Base-by-base conservation (phyloP, 129 eudicot genomes). In the Pulicaria dysenterica region DNA sequence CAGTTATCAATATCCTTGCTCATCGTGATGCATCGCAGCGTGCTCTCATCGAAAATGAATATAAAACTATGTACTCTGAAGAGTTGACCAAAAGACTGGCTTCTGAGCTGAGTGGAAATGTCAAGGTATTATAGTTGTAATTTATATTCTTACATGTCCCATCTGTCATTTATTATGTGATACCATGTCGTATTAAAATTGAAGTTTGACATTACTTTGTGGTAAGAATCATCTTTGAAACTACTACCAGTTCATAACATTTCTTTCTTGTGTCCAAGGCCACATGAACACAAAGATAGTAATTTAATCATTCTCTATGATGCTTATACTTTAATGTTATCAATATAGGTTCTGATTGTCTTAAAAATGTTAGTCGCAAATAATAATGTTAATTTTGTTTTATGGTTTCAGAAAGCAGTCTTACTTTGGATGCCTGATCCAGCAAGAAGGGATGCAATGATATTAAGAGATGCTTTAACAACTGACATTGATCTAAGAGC, bases 11-110 rank as follows among this genome's bases (percentile, higher is more conserved):
- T 45, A 84, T 94, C 49, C 95, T 90, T 69, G 98, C 96, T 56
- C 96, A 94, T 72, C 86, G 98, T 47, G 91, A 94, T 77, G 68
- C 92, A 47, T 57, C 95, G 16, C 98, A 90, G 51, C 96, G 96
- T 64, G 79, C 84, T 72, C 81, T 90, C 31, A 90, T 94, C 12
- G 91, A 79, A 69, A 90, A 84, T 3, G 96, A 94, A 70, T 94
- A 90, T 42, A 85, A 72, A 79, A 6, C 62, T 68, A 82, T 75
- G 83, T 88, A 94, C 70, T 63, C 80, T 51, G 86, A 90, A 77
- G 97, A 90, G 0, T 86, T 94, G 43, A 58, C 12, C 75, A 86
- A 88, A 58, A 83, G 99, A 42, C 60, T 94, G 7, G 58, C 88
- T 69, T 78, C 83, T 6, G 99, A 94, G 82, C 94, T 94, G 36